Conservation (phyloP, 192 early-diverging fungal species). For the Coemansia sp. region DNA sequence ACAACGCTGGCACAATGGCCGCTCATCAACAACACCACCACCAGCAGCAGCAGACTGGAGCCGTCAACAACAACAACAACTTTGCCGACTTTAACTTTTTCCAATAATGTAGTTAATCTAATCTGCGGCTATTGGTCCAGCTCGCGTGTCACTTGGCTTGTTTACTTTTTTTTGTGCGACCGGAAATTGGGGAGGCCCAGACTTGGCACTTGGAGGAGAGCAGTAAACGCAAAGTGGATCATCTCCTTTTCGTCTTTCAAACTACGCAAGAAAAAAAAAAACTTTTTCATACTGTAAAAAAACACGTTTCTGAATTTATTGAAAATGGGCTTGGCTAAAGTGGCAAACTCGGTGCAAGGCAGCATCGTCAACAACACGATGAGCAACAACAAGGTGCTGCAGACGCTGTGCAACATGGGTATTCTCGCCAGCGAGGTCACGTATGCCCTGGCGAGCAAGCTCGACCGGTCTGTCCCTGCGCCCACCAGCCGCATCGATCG, state of each 20-base stretch:
- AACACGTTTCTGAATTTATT: neutral
- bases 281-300: neutral
- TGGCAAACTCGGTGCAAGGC: conserved; percentile 31
- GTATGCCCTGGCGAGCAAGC: conserved; percentile 32
- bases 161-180: neutral
- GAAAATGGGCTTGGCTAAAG: conserved; percentile 32
- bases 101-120: conserved; percentile 11
- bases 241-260: neutral
- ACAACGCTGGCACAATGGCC: neutral
- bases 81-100: conserved; percentile 55
- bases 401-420: conserved; percentile 8
- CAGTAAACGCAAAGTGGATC: neutral
- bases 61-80: conserved; percentile 30
- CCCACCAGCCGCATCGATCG: conserved; percentile 40
- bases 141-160: neutral
- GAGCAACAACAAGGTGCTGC: neutral
- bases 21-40: conserved; percentile 14
- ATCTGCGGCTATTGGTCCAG: neutral
- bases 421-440: conserved; percentile 30
- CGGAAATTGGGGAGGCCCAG: neutral
- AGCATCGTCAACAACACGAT: conserved; percentile 10
- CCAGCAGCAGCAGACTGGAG: conserved; percentile 1
- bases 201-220: neutral
- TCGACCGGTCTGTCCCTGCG: conserved; percentile 28
- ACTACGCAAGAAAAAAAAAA: neutral